A percentile compares a stretch with the other conserved stretches of the same genome.
phyloP scores from a whole-genome alignment of 495 filamentous ascomycete species.

The Hypoxylon intermedium region DNA sequence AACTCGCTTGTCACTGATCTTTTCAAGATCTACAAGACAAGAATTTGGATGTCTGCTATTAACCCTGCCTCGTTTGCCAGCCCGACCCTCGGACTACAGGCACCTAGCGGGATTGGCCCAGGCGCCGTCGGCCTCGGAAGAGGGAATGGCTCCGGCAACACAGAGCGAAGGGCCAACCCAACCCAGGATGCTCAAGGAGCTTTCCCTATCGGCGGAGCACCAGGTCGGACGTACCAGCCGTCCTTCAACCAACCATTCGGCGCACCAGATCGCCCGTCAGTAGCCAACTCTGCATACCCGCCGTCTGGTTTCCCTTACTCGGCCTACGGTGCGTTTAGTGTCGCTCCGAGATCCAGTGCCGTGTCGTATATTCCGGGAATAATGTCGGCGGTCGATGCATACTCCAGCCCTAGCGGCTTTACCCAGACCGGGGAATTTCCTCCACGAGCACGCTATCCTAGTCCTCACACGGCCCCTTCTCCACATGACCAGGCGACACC shows the following conservation, averaged over 20 bases:
- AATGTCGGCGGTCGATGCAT: constrained; percentile 52
- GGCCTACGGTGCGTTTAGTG: constrained; percentile 54
- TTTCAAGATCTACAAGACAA: constrained; percentile 98
- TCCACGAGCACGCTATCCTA: constrained; percentile 52
- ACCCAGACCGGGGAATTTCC: constrained; percentile 51
- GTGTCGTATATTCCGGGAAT: constrained; percentile 46
- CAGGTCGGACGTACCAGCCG: constrained; percentile 49
- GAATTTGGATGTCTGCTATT: constrained; percentile 99
- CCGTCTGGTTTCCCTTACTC: constrained; percentile 49
- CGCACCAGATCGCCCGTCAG: constrained; percentile 44
- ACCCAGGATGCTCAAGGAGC: constrained; percentile 51
- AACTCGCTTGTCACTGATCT: constrained; percentile 95
- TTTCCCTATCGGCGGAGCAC: constrained; percentile 47
- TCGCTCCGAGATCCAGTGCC: constrained; percentile 47
- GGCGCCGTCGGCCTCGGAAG: constrained; percentile 61
- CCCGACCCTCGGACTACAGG: constrained; percentile 72
- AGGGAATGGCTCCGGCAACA: constrained; percentile 45
- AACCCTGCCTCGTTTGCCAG: constrained; percentile 98
- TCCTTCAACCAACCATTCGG: constrained; percentile 46
- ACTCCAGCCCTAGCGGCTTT: constrained; percentile 48
- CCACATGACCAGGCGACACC: constrained; percentile 49
- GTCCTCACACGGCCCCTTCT: constrained; percentile 42
- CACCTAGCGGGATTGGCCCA: constrained; percentile 67
- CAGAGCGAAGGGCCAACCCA: constrained; percentile 57
- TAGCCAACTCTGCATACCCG: constrained; percentile 45